Evolutionary conservation across 805 yeast species (phyloP), one percentile per base, ranked within the genome.

Genomic region (Diddensiella santjacobensis): DNA sequence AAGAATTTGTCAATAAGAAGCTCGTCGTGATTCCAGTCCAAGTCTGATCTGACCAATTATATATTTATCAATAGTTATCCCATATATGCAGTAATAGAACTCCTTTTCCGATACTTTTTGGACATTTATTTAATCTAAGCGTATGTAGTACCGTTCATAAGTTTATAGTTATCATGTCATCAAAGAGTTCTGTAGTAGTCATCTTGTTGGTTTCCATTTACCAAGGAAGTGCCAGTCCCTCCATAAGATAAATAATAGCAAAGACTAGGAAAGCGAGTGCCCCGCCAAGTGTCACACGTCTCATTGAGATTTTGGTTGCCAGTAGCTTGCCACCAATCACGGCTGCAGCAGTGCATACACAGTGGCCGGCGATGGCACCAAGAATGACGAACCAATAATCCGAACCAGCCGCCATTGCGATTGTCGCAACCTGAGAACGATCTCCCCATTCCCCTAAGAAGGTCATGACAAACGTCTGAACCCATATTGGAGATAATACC

Each of bases 391-490:
- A 74, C 90, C 93, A 83, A 69, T 88, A 93, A 66, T 89, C 85
- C 39, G 88, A 82, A 35, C 96, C 96, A 1, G 99, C 96, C 45
- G 98, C 97, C 95, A 93, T 85, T 36, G 98, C 98, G 60, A 93
- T 89, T 29, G 97, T 93, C 39, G 97, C 96, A 48, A 93, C 88
- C 71, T 93, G 99, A 10, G 97, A 89, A 61, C 99, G 81, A 68
- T 93, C 99, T 44, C 99, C 99, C 95, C 98, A 89, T 71, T 93
- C 99, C 52, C 97, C 99, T 43, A 93, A 71, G 66, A 93, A 93
- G 3, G 96, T 87, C 98, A 93, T 91, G 46, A 81, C 80, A 63
- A 93, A 93, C 3, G 91, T 91, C 71, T 91, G 96, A 56, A 89
- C 83, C 90, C 96, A 93, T 6, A 82, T 70, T 2, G 99, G 98